These are phyloP conservation scores for Pezicula carpinea DNA, from an alignment of 2,329 filamentous ascomycete genomes.

Conservation along the genomic window DNA sequence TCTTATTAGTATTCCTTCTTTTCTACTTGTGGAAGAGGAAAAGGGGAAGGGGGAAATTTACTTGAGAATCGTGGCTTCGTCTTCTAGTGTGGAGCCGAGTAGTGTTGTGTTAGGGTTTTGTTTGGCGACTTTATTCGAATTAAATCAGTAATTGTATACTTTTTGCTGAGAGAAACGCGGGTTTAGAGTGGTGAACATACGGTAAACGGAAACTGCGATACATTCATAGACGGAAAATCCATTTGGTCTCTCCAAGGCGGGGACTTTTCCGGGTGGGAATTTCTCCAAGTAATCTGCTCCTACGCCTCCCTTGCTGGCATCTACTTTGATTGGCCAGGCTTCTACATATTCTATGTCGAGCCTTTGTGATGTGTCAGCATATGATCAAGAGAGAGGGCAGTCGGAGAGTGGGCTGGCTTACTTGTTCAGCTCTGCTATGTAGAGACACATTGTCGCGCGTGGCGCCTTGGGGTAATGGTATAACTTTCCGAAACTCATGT, in stretches of 20 bases:
- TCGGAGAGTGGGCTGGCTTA: neutral
- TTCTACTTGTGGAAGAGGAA: neutral
- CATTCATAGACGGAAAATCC: conserved; percentile 17
- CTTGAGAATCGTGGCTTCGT: conserved; percentile 16
- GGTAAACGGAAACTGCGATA: conserved; percentile 12
- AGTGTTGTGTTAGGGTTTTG: conserved; percentile 17
- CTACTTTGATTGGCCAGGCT: conserved; percentile 17
- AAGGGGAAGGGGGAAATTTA: neutral
- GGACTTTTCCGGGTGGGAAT: conserved; percentile 18
- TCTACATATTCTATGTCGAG: conserved; percentile 16
- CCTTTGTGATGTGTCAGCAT: conserved; percentile 2
- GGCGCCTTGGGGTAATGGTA: conserved; percentile 20
- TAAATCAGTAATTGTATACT: neutral
- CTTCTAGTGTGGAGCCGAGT: conserved; percentile 11
- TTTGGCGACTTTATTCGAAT: conserved; percentile 11
- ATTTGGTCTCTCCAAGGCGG: conserved; percentile 14
- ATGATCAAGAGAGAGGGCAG: neutral
- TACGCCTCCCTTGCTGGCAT: conserved; percentile 18
- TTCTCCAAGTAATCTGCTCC: conserved; percentile 16
- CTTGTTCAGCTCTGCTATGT: conserved; percentile 12
- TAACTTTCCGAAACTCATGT: conserved; percentile 19
- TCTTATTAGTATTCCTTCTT: neutral
- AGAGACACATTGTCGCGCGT: conserved; percentile 18
- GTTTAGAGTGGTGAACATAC: neutral
- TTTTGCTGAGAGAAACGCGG: neutral